phyloP scores from a whole-genome alignment of 306 rosid species.

The Heteromeles arbutifolia region DNA sequence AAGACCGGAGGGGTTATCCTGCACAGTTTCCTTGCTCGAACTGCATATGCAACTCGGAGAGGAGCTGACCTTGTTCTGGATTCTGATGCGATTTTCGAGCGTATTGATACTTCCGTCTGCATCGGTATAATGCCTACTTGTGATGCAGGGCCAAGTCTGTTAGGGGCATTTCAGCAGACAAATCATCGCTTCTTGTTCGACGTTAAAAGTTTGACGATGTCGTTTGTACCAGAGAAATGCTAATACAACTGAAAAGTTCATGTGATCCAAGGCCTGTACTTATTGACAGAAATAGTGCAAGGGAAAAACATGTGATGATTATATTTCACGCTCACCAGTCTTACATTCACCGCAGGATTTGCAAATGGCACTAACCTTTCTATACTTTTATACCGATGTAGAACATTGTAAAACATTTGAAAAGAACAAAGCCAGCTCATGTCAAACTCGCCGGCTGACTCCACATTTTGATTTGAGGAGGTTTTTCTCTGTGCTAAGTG shows the following conservation, averaged over 20 bases:
- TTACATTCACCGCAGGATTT: neutral
- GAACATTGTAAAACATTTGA: neutral
- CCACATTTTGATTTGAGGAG: conserved; percentile 1
- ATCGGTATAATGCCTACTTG: neutral
- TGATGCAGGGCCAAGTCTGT: neutral
- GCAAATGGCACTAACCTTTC: neutral
- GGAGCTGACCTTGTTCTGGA: too few relatives aligned
- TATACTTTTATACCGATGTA: neutral
- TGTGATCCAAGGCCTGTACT: too few relatives aligned
- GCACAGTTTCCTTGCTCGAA: neutral
- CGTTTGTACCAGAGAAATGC: too few relatives aligned
- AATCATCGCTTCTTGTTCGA: neutral
- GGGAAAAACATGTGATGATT: neutral
- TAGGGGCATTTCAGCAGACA: neutral
- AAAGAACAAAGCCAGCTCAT: neutral
- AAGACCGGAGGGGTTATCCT: neutral
- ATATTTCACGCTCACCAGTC: neutral
- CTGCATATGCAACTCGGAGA: too few relatives aligned
- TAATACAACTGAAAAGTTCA: too few relatives aligned
- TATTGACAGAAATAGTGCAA: neutral
- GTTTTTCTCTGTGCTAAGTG: neutral
- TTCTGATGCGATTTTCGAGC: neutral
- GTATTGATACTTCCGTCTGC: neutral
- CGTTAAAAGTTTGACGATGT: neutral
- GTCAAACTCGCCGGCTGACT: neutral